These are phyloP conservation scores for Umbilicus rupestris DNA, from an alignment of 164 flowering plant genomes.

Conservation along the genomic window DNA sequence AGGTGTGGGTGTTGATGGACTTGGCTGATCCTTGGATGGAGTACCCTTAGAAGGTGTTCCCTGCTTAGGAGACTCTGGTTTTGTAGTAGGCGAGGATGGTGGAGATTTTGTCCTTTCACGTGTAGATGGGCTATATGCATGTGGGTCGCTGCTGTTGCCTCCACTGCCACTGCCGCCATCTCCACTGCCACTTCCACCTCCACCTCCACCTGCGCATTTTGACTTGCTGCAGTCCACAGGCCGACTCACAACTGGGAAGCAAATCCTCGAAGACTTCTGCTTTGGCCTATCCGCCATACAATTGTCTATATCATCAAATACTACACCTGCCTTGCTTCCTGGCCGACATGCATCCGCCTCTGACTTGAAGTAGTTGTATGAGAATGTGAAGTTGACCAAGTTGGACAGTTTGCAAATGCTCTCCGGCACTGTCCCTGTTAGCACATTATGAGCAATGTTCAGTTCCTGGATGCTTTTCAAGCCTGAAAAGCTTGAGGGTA, in stretches of 20 bases:
- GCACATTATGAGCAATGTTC: constrained; percentile 30
- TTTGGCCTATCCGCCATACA: constrained; percentile 38
- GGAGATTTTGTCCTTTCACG: constrained; percentile 7
- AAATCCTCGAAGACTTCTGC: constrained; percentile 31
- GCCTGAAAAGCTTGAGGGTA: constrained; percentile 30
- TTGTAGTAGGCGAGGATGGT: constrained; percentile 4
- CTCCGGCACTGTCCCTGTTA: constrained; percentile 46
- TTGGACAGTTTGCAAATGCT: constrained; percentile 38
- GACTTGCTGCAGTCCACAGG: constrained; percentile 46
- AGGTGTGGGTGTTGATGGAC: constrained; percentile 8
- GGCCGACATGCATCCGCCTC: constrained; percentile 29
- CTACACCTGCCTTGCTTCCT: constrained; percentile 9
- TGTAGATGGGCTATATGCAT: constrained; percentile 10
- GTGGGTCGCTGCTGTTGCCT: not conserved
- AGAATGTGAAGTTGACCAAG: constrained; percentile 39
- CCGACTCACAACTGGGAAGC: constrained; percentile 27
- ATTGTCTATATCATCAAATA: constrained; percentile 32
- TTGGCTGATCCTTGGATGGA: constrained; percentile 12
- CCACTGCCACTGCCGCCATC: not conserved
- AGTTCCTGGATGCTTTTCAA: constrained; percentile 26
- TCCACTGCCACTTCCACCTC: not conserved
- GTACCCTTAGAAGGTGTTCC: constrained; percentile 6
- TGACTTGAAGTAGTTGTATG: constrained; percentile 47
- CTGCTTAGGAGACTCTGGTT: constrained; percentile 9
- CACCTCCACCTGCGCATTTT: constrained; percentile 23